phyloP scores from a whole-genome alignment of 2,329 filamentous ascomycete genomes.

The Fusarium floridanum region DNA sequence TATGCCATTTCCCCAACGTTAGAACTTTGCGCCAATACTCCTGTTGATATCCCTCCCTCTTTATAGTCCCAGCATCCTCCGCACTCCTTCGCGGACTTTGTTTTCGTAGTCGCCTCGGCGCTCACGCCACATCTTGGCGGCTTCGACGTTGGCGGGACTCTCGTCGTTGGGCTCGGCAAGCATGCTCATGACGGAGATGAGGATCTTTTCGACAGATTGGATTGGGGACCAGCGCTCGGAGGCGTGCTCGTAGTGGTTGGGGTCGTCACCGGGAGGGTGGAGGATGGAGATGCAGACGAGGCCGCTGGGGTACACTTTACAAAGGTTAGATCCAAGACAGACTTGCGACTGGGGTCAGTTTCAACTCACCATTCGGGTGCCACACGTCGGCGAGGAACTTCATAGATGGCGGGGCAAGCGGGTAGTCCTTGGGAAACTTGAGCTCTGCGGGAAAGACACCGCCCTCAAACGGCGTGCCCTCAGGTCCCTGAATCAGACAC shows the following conservation, averaged over 20 bases:
- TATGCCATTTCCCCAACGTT: conserved; percentile 28
- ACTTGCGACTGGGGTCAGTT: neutral
- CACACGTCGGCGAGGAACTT: conserved; percentile 94
- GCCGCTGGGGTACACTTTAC: conserved; percentile 86
- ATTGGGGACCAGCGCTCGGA: conserved; percentile 97
- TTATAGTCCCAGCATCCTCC: conserved; percentile 81
- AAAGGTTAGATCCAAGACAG: neutral
- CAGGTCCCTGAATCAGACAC: conserved; percentile 93
- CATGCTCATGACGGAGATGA: conserved; percentile 98
- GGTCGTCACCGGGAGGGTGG: conserved; percentile 95
- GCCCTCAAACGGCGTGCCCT: conserved; percentile 95
- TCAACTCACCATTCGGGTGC: conserved; percentile 89
- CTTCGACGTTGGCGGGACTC: conserved; percentile 95
- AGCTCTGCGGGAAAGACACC: conserved; percentile 96
- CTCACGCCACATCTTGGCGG: conserved; percentile 96
- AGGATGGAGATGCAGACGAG: conserved; percentile 98
- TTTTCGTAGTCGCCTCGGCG: conserved; percentile 85
- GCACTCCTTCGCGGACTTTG: conserved; percentile 85
- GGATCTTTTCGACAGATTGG: conserved; percentile 96
- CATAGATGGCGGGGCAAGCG: conserved; percentile 96
- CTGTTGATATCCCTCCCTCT: conserved; percentile 11
- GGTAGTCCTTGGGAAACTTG: conserved; percentile 95
- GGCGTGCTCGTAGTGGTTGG: conserved; percentile 97
- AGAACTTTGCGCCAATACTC: conserved; percentile 44
- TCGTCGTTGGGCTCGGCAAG: conserved; percentile 96